Percentiles rank a stretch among this genome's conserved stretches.
Conservation (phyloP, 192 early-diverging fungal genomes). For the Backusella tarrabulga region DNA sequence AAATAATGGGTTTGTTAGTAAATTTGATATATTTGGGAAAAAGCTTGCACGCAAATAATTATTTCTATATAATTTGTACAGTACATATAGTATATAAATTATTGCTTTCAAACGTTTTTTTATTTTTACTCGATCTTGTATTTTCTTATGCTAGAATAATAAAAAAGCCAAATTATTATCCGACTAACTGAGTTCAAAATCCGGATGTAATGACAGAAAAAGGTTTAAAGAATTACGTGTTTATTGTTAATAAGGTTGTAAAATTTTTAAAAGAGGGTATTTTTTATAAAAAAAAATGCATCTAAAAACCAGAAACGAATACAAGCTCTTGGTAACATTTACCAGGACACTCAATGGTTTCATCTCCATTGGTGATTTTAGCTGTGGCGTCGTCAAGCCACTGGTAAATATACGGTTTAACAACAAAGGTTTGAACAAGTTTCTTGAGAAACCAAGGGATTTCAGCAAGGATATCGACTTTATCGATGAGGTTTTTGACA, state of each 20-base stretch:
- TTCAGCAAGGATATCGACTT: conserved; percentile 85
- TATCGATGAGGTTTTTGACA: conserved; percentile 65
- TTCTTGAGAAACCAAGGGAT: conserved; percentile 87
- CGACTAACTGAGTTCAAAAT: neutral
- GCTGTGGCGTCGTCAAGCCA: conserved; percentile 80
- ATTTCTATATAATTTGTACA: conserved; percentile 4
- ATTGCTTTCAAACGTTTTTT: neutral
- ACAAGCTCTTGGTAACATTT: conserved; percentile 81
- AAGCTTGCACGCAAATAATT: neutral
- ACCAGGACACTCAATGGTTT: conserved; percentile 60
- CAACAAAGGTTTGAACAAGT: conserved; percentile 88
- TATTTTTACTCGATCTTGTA: neutral
- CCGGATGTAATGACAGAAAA: neutral
- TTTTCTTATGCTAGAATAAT: neutral
- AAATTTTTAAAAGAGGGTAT: neutral
- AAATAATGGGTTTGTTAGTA: neutral
- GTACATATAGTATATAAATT: neutral
- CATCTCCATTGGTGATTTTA: conserved; percentile 69
- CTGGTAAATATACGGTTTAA: conserved; percentile 92
- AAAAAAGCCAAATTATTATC: neutral
- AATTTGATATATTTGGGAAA: conserved; percentile 2
- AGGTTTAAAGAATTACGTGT: neutral
- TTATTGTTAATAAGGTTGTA: neutral
- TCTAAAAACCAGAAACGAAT: conserved; percentile 55
- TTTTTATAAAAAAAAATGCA: neutral